Conservation (phyloP, 352 stramenopile species). For the Globisporangium solare region DNA sequence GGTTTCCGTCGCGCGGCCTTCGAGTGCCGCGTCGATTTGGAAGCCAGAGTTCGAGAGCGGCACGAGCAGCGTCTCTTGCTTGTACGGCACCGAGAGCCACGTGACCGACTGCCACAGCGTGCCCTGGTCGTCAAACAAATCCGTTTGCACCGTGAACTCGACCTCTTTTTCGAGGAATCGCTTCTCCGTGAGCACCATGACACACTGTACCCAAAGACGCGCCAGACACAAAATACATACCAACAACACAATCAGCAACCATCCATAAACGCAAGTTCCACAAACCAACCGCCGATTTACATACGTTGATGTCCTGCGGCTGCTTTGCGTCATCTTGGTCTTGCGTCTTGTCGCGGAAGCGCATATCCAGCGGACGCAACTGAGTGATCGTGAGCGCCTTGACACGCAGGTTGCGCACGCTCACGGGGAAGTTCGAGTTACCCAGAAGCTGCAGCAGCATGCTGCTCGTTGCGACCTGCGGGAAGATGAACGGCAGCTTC, state of each 20-base stretch:
- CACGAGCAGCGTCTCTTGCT: slow-evolving; percentile 48
- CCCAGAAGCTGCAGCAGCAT: slow-evolving; percentile 74
- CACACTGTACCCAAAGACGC: slow-evolving; percentile 25
- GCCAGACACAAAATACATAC: not conserved
- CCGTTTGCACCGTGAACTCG: slow-evolving; percentile 73
- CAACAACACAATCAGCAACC: slow-evolving; percentile 4
- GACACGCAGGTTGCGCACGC: slow-evolving; percentile 38
- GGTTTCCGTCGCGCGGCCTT: slow-evolving; percentile 16
- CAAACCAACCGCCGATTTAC: slow-evolving; percentile 6
- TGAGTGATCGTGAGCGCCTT: slow-evolving; percentile 79
- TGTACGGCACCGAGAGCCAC: slow-evolving; percentile 58
- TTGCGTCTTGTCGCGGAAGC: slow-evolving; percentile 32
- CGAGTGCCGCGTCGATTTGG: slow-evolving; percentile 31
- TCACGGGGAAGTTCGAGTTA: slow-evolving; percentile 78
- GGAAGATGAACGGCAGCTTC: slow-evolving; percentile 72
- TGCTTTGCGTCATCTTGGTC: slow-evolving; percentile 19
- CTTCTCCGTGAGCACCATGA: slow-evolving; percentile 79
- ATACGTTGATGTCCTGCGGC: slow-evolving; percentile 37
- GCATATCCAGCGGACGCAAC: slow-evolving; percentile 65
- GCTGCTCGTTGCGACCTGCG: slow-evolving; percentile 55
- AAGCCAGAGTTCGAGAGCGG: slow-evolving; percentile 38
- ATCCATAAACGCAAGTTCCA: slow-evolving; percentile 4
- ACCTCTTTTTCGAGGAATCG: slow-evolving; percentile 61
- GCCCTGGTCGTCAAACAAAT: slow-evolving; percentile 65
- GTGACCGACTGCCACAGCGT: slow-evolving; percentile 75